Evolutionary conservation across 2,329 filamentous ascomycete genomes (phyloP).

Genomic region (Alternaria consortialis): DNA sequence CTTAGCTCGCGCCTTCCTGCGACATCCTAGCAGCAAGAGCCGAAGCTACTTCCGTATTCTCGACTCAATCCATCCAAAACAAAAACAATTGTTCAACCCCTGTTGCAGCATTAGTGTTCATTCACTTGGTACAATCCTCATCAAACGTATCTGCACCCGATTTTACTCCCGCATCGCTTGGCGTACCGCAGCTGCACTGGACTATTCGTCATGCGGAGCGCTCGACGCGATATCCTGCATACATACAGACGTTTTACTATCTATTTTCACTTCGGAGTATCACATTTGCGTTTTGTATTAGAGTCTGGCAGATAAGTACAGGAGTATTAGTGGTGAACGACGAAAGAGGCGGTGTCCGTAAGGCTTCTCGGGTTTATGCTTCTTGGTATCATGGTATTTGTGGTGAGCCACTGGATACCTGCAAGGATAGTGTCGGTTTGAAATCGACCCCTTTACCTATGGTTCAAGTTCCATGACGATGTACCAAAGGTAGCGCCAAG

Average conservation of each 20-base stretch:
- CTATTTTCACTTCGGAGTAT: background rate
- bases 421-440: background rate
- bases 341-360: background rate
- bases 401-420: background rate
- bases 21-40: background rate
- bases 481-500: background rate
- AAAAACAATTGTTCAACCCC: background rate
- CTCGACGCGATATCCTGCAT: background rate
- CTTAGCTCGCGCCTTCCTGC: background rate
- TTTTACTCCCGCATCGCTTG: background rate
- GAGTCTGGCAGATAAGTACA: background rate
- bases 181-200: no score
- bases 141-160: background rate
- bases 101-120: background rate
- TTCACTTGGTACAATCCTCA: background rate
- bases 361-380: background rate
- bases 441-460: background rate
- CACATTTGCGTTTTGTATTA: background rate
- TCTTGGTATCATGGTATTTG: background rate
- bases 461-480: background rate
- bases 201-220: background rate
- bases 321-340: no score
- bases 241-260: background rate
- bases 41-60: background rate
- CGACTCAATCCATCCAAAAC: background rate